A percentile compares a stretch with the other conserved stretches of the same genome.
Evolutionary conservation across 73 alveolate species (phyloP).

Genomic region (Tetrahymena malaccensis): DNA sequence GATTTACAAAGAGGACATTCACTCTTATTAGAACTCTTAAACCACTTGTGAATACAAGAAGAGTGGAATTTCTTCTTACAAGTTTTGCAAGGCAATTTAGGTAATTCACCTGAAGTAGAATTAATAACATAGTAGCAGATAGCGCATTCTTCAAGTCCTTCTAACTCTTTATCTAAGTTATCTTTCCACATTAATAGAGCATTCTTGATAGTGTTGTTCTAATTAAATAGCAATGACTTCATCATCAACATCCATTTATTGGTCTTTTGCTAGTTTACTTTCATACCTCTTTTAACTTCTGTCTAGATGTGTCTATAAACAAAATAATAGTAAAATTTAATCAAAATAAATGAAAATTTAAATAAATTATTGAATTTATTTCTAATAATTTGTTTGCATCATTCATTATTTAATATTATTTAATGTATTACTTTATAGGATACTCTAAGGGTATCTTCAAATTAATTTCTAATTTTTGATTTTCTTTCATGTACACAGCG

Average conservation of each 20-base stretch:
- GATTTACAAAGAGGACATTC: constrained; percentile 76
- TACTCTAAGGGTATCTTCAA: constrained; percentile 56
- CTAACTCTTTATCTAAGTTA: constrained; percentile 64
- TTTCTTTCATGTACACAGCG: constrained; percentile 52
- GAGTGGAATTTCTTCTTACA: constrained; percentile 80
- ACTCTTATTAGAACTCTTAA: constrained; percentile 61
- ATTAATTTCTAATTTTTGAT: constrained; percentile 44
- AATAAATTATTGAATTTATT: too few species aligned
- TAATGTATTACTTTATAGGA: constrained; percentile 44
- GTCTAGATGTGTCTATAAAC: background rate
- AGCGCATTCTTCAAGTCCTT: constrained; percentile 64
- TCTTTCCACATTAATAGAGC: constrained; percentile 64
- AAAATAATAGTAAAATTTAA: background rate
- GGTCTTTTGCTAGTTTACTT: constrained; percentile 45
- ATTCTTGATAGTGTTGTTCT: constrained; percentile 54
- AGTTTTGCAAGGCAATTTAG: constrained; percentile 74
- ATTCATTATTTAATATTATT: too few species aligned
- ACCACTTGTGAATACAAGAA: constrained; percentile 74
- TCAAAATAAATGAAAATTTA: too few species aligned
- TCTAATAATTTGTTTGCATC: background rate
- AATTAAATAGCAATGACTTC: constrained; percentile 38
- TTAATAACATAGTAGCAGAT: constrained; percentile 67
- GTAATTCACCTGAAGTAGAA: constrained; percentile 52
- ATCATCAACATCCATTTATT: constrained; percentile 65
- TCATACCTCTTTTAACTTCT: constrained; percentile 57